Evolutionary conservation across 192 early-diverging fungal genomes (phyloP), one percentile per base, ranked within the genome.

Genomic region (Linnemannia exigua): DNA sequence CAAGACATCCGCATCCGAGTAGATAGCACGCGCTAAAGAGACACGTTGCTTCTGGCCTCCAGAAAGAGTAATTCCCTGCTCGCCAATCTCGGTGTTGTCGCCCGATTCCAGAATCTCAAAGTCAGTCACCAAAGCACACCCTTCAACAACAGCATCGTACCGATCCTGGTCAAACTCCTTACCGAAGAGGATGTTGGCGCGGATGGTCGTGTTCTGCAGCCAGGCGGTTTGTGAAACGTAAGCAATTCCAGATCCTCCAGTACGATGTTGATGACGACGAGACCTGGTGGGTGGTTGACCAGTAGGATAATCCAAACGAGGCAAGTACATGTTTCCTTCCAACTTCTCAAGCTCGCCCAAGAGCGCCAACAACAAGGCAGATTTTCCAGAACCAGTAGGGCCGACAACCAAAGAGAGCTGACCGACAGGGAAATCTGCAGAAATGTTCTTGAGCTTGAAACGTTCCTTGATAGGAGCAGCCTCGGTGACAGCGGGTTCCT

Each of bases 41-140:
- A 99, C 91, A 50, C 97, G 90, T 72, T 95, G 94, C 88, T 97
- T 97, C 89, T 98, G 97, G 5, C 95, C 96, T 50, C 97, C 97
- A 31, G 94, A 95, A 25, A 97, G 87, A 0, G 93, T 95, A 15
- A 96, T 89, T n/a, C 96, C 96, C 79, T 95, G 94, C 79, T 97
- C 97, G 41, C 96, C 97, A 82, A 95, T 87, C 69, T 90, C 87
- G 0, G 93, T 95, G 22, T 81, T 68, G 72, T 95, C 94, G n/a
- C 91, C 91, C 28, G 83, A 66, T 7, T 88, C 85, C 47, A 96
- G 86, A 51, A 82, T 82, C 3, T 67, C 79, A 63, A 95, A 79
- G 63, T 96, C 95, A 11, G 80, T 83, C 4, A 76, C 69, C 37
- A 96, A 83, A 28, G 91, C 89, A 82, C 94, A 95, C 0, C 90